phyloP scores from a whole-genome alignment of 495 filamentous ascomycete genomes.

The Jackrogersella multiformis region DNA sequence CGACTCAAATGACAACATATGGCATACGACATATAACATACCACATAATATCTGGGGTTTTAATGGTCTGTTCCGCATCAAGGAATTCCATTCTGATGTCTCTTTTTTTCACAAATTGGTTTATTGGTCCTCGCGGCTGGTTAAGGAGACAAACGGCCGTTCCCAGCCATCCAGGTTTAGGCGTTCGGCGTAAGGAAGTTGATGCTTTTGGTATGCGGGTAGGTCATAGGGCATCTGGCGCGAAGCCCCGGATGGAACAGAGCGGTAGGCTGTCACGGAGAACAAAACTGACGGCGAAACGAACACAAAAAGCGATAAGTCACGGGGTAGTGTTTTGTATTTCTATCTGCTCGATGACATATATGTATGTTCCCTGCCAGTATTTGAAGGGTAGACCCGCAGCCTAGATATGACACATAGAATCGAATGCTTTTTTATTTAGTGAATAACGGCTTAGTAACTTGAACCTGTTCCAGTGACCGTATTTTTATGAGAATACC shows the following conservation, averaged over 20 bases:
- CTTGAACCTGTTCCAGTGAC: not conserved
- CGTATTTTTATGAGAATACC: not conserved
- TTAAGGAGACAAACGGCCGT: constrained; percentile 11
- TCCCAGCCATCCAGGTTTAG: constrained; percentile 16
- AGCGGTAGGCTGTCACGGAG: constrained; percentile 15
- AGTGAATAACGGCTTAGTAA: not conserved
- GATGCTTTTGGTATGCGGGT: constrained; percentile 10
- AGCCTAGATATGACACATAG: constrained; percentile 40
- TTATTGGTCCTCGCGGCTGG: constrained; percentile 22
- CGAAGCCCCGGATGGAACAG: constrained; percentile 19
- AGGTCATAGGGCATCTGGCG: constrained; percentile 32
- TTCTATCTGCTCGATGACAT: constrained; percentile 30
- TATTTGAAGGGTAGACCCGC: constrained; percentile 26
- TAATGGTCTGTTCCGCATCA: constrained; percentile 32
- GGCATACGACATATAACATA: constrained; percentile 29
- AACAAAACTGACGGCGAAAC: constrained; percentile 25
- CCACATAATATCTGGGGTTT: constrained; percentile 37
- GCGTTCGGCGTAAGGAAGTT: constrained; percentile 27
- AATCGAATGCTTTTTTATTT: constrained; percentile 33
- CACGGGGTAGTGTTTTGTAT: constrained; percentile 32
- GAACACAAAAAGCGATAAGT: constrained; percentile 29
- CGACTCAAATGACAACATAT: constrained; percentile 18
- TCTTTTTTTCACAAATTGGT: constrained; percentile 31
- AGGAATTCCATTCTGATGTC: constrained; percentile 34
- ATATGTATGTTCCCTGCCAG: constrained; percentile 18